Evolutionary conservation across 148 eudicot species (phyloP).

Genomic region (Heliosperma pusillum): DNA sequence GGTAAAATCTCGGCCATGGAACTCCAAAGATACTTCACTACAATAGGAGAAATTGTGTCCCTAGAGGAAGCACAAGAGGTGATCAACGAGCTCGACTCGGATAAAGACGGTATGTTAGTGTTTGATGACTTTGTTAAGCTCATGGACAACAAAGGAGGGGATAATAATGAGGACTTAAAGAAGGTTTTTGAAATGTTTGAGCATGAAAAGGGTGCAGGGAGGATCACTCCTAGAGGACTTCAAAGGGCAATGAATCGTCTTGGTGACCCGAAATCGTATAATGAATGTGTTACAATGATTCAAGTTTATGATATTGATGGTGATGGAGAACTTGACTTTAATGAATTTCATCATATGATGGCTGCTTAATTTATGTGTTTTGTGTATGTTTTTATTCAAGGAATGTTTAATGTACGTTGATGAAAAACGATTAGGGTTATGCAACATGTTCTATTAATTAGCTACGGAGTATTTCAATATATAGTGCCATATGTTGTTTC

Average conservation of each 20-base stretch:
- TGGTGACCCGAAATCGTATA: conserved; percentile 54
- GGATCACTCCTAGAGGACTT: conserved; percentile 65
- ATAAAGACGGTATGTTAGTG: conserved; percentile 54
- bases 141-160: conserved; percentile 32
- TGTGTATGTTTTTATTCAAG: too few species aligned
- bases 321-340: conserved; percentile 62
- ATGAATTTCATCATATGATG: conserved; percentile 72
- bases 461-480: too few species aligned
- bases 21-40: conserved; percentile 48
- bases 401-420: too few species aligned
- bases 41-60: conserved; percentile 58
- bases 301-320: conserved; percentile 61
- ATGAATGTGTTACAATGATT: conserved; percentile 69
- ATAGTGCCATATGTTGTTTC: too few species aligned
- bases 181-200: conserved; percentile 67
- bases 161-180: conserved; percentile 47
- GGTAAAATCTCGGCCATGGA: conserved; percentile 65
- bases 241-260: conserved; percentile 50
- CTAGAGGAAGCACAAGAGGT: conserved; percentile 57
- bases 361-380: conserved; percentile 22
- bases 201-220: conserved; percentile 55
- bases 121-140: conserved; percentile 52
- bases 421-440: too few species aligned
- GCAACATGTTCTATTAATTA: too few species aligned
- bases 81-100: conserved; percentile 53